Base-by-base conservation (phyloP, 192 early-diverging fungal genomes). In the Podila clonocystis region DNA sequence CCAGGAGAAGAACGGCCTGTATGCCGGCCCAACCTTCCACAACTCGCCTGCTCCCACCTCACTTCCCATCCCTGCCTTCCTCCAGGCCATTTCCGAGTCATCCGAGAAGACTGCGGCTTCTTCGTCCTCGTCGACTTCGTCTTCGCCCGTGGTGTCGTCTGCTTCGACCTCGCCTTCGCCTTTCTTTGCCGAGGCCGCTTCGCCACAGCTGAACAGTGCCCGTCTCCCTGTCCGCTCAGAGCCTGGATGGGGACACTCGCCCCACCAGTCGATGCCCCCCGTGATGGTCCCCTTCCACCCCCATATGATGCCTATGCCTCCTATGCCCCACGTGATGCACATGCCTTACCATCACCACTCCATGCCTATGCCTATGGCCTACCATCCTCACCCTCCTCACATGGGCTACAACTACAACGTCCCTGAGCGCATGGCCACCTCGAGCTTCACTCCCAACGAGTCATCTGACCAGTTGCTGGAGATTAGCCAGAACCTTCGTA, bases 1-100 rank as follows among this genome's bases (percentile, higher is more conserved):
- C 48, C 31, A 79, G 58, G 71, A 77, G 31, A 77, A 79, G 67
- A 58, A 65, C 9, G 62, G 71, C 2, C 69, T 85, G 29, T 90
- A 88, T 64, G 88, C 88, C 31, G 88, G 88, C 50, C 87, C 88
- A 26, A 86, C 85, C 19, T 90, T 90, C 73, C 84, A 87, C 52
- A 90, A 90, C 60, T 75, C 88, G 19, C 88, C 88, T 69, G 84
- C 87, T 28, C 85, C 88, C 19, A 84, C 84, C 62, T 73, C 84
- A 5, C 65, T 90, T 38, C 88, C 88, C 12, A 83, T 90, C 52
- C 88, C 88, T 29, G 68, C 86, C 55, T 85, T 86, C 41, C 58
- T 61, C 29, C 65, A 74, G 63, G 69, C 72, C 38, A 19, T 62
- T 41, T 60, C 50, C 3, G 63, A 48, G 50, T 80, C 58, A 17